These are phyloP conservation scores for Yamadazyma conglobata DNA, from an alignment of 1,139 yeast species.

Conservation along the genomic window DNA sequence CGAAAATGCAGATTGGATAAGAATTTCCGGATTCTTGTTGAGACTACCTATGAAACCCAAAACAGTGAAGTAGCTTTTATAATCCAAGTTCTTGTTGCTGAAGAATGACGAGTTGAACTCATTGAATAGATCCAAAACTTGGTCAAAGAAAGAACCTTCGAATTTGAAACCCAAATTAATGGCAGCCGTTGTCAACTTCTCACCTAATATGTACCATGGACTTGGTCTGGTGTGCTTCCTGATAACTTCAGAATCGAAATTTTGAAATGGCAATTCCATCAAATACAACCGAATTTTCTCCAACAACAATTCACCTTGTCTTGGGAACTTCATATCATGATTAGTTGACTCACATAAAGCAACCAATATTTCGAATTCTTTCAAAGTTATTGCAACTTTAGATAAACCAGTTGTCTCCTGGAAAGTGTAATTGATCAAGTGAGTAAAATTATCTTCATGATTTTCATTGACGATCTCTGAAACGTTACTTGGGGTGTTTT, in stretches of 20 bases:
- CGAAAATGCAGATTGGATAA: constrained; percentile 25
- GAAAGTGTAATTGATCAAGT: constrained; percentile 22
- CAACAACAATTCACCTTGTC: constrained; percentile 51
- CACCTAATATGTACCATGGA: constrained; percentile 38
- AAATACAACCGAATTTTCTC: constrained; percentile 57
- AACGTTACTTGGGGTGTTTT: constrained; percentile 19
- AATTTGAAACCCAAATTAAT: constrained; percentile 34
- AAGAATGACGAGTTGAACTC: constrained; percentile 26
- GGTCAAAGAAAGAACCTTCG: constrained; percentile 22
- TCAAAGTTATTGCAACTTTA: constrained; percentile 41
- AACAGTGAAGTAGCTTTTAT: constrained; percentile 41
- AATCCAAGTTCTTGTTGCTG: constrained; percentile 20
- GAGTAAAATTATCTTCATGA: constrained; percentile 22
- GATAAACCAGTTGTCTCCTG: constrained; percentile 16
- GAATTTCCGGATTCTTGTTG: constrained; percentile 29
- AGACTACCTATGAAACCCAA: constrained; percentile 48
- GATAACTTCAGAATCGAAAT: constrained; percentile 24
- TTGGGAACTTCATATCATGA: constrained; percentile 32
- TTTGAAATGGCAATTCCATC: constrained; percentile 55
- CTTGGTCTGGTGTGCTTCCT: constrained; percentile 24
- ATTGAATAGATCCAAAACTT: constrained; percentile 29
- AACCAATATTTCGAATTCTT: constrained; percentile 68
- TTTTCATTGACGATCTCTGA: constrained; percentile 13
- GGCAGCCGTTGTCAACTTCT: constrained; percentile 36
- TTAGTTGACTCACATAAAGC: constrained; percentile 60